Base-by-base conservation (phyloP, 352 stramenopile genomes). In the Pythium biforme region DNA sequence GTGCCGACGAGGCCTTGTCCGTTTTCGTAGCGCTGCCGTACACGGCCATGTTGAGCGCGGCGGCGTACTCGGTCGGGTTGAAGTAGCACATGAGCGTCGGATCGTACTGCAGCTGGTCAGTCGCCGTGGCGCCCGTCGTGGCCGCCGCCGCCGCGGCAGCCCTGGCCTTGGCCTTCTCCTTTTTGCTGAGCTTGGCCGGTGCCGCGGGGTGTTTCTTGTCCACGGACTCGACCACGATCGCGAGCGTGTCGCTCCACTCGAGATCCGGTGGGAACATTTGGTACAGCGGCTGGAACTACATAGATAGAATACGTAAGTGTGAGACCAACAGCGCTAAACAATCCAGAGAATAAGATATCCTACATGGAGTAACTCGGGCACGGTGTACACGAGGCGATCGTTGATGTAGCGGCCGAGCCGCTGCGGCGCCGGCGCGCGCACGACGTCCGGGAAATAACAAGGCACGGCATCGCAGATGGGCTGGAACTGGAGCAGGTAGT, bases 11-110 rank as follows among this genome's bases (percentile, higher is more conserved):
- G 15, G 37, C 40, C 22, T 51, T 68, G 17, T 10, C 58, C 14
- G 26, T 58, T 12, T 4, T 45, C 50, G 53, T 57, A 22, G 69
- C 66, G 64, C 56, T 31, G 61, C 64, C 29, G 65, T 79, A 33
- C 31, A 60, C 33, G 0, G 76, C 78, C 5, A 77, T 89, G 48
- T 81, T 84, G 1, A 91, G 73, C 25, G 81, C 81, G 0, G 82
- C 75, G 3, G 82, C 63, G 62, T 92, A 92, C 58, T 92, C 82
- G 40, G 70, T 89, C 45, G 82, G 82, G 47, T 90, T 93, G 57
- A 91, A 93, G 54, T 90, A 91, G 33, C 77, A 83, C 56, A 87
- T 72, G 47, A 90, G 75, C 8, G 79, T 87, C 47, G 84, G 74
- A 33, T 91, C 84, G 68, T 90, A 93, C 60, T 81, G 78, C 62